A percentile compares a stretch with the other conserved stretches of the same genome.
phyloP scores from a whole-genome alignment of 148 eudicot species.

The Diospyros lotus region DNA sequence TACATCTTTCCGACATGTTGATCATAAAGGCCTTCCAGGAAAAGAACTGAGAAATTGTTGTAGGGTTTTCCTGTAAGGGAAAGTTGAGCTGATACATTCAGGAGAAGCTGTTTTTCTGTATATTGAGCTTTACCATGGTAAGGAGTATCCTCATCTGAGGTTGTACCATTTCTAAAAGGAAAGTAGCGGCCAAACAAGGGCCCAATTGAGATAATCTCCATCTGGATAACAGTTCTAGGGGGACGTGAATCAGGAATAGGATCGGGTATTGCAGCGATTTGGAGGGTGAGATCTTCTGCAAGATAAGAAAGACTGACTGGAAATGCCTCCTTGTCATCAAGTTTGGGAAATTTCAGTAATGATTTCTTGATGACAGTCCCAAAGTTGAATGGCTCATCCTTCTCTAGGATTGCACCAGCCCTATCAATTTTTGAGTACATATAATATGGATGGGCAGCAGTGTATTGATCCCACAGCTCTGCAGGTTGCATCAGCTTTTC shows the following conservation, averaged over 20 bases:
- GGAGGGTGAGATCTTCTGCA: constrained; percentile 83
- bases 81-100: constrained; percentile 76
- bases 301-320: constrained; percentile 48
- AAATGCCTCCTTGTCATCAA: constrained; percentile 45
- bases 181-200: constrained; percentile 58
- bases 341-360: constrained; percentile 67
- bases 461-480: constrained; percentile 38
- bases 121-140: constrained; percentile 37
- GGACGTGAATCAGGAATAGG: constrained; percentile 32
- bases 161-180: constrained; percentile 29
- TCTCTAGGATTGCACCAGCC: constrained; percentile 60
- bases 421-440: constrained; percentile 53
- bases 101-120: constrained; percentile 59
- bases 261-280: constrained; percentile 49
- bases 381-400: constrained; percentile 66
- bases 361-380: constrained; percentile 59
- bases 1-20: constrained; percentile 77
- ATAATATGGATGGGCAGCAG: constrained; percentile 50
- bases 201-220: constrained; percentile 72
- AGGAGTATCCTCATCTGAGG: constrained; percentile 25
- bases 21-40: constrained; percentile 80
- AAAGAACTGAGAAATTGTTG: constrained; percentile 48
- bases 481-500: constrained; percentile 39
- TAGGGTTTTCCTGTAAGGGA: constrained; percentile 26
- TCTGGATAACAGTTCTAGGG: constrained; percentile 36